Evolutionary conservation across 225 moss, liverwort and hornwort genomes (phyloP), one percentile per base, ranked within the genome.

Genomic region (Polytrichum formosum): DNA sequence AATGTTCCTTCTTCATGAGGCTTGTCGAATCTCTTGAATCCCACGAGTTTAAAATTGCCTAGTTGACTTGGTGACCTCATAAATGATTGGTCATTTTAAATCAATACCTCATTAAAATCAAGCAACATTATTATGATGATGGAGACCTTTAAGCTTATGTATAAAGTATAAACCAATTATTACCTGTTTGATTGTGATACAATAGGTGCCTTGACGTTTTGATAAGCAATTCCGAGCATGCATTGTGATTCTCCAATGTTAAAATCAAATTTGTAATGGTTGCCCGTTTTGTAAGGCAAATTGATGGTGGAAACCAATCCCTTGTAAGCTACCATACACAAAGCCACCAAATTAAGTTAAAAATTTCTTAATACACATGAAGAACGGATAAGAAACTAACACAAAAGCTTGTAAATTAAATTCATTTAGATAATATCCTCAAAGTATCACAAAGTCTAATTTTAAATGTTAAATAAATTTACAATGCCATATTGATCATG

Each of bases 231-330:
- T 56, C 56, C 20, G 7, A n/a, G 7, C 56, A 56, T 56, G 21
- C 56, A 27, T 64, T 65, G 61, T 75, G 66, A 20, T 20, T 75
- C 27, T 66, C 37, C 76, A 74, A 37, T 59, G 76, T 64, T 56
- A 70, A 6, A 64, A 83, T 31, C 61, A 67, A 70, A 67, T 83
- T 67, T 68, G 28, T 83, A 16, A 83, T 80, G 65, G 23, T 53
- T 68, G 68, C 7, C 37, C 71, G 64, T 73, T 70, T 83, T 61
- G 74, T 55, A 53, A 30, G 55, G 73, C 70, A 46, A 54, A 46
- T 65, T 21, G 76, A 74, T 60, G 73, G 70, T 35, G 35, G 35
- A 35, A 35, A 35, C 35, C 35, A 35, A 35, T 35, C 8, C 35
- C 8, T 9, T 35, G 35, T 35, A 35, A 35, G 35, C 35, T 35